phyloP scores from a whole-genome alignment of 2,329 filamentous ascomycete genomes.

The Cladosporium sp. region DNA sequence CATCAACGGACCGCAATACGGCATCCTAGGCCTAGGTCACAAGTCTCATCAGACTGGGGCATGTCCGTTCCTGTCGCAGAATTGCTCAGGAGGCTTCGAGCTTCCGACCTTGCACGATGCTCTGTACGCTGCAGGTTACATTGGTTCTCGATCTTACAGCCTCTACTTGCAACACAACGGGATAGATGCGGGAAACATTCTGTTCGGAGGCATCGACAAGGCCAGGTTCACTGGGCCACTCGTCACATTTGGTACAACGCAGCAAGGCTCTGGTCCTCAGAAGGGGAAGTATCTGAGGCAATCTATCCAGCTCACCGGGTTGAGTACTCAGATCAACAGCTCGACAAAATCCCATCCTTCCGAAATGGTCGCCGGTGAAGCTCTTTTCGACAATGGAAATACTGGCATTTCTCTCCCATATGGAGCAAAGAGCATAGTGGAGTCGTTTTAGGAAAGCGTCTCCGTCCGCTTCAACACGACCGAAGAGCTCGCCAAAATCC shows the following conservation, averaged over 20 bases:
- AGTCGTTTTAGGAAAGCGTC: neutral
- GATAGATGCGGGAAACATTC: neutral
- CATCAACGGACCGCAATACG: neutral
- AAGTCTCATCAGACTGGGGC: neutral
- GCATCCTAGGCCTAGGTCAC: constrained; percentile 1
- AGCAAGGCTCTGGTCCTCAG: neutral
- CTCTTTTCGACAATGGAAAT: neutral
- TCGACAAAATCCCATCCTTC: neutral
- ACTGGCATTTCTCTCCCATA: neutral
- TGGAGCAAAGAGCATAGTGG: neutral
- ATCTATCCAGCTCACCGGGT: neutral
- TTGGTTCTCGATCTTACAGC: constrained; percentile 11
- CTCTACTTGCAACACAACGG: neutral
- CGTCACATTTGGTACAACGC: neutral
- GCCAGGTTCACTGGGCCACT: constrained; percentile 4
- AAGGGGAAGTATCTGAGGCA: neutral
- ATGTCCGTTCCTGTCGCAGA: neutral
- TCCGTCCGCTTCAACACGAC: neutral
- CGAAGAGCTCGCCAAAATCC: neutral
- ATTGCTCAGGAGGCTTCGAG: neutral
- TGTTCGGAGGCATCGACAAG: constrained; percentile 14
- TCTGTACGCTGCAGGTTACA: constrained; percentile 3
- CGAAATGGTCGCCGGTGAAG: neutral
- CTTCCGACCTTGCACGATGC: constrained; percentile 4
- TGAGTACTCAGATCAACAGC: neutral